Percentiles rank a stretch among this genome's conserved stretches.
phyloP scores from a whole-genome alignment of 306 rosid species.

The Crotalaria pallida region DNA sequence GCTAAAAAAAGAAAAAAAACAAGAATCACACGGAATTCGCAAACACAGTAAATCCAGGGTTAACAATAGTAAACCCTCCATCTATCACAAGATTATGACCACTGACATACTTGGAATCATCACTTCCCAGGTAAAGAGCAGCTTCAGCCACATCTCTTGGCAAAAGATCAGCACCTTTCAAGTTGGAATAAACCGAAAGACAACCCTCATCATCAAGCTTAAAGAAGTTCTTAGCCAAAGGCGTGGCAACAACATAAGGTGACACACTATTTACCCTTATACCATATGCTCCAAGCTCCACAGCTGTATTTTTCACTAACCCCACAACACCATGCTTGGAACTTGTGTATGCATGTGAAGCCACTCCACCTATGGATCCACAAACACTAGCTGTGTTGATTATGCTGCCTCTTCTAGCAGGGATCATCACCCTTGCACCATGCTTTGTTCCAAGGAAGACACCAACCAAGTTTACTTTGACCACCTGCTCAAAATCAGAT shows the following conservation, averaged over 20 bases:
- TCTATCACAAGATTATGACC: conserved; percentile 45
- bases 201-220: conserved; percentile 25
- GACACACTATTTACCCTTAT: conserved; percentile 50
- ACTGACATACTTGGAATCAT: conserved; percentile 46
- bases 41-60: conserved; percentile 14
- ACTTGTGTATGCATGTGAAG: conserved; percentile 32
- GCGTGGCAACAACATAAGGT: conserved; percentile 30
- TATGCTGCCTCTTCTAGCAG: conserved; percentile 29
- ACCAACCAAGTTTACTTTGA: conserved; percentile 32
- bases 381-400: conserved; percentile 27
- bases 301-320: conserved; percentile 27
- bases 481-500: conserved; percentile 32
- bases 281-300: conserved; percentile 46
- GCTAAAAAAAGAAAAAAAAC: not conserved
- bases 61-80: conserved; percentile 35
- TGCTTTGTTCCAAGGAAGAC: conserved; percentile 43
- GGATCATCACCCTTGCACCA: conserved; percentile 46
- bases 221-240: conserved; percentile 19
- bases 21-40: not conserved
- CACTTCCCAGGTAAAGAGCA: conserved; percentile 44
- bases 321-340: conserved; percentile 49
- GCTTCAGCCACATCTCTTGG: conserved; percentile 46
- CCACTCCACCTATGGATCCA: conserved; percentile 20
- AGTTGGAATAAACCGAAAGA: conserved; percentile 10
- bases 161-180: conserved; percentile 17